Evolutionary conservation across 2,329 filamentous ascomycete genomes (phyloP).

Genomic region (Talaromyces islandicus): DNA sequence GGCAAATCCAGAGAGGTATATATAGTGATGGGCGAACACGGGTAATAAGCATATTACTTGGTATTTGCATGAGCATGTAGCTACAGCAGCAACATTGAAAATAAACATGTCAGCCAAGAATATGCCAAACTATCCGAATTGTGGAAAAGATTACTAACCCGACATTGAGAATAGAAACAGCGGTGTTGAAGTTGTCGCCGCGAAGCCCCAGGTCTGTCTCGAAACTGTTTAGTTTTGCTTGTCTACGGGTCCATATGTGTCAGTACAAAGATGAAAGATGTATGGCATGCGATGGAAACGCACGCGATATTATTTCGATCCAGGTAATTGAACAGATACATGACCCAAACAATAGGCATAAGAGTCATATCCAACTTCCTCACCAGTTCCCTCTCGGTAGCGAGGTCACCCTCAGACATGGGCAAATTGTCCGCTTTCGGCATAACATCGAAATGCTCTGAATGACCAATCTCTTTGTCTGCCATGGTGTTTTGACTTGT

Average conservation of each 20-base stretch:
- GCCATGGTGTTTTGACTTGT: too few relatives aligned
- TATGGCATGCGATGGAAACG: too few relatives aligned
- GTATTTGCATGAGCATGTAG: conserved; percentile 45
- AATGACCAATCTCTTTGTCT: too few relatives aligned
- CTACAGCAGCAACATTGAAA: conserved; percentile 23
- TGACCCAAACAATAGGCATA: too few relatives aligned
- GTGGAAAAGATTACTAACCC: not conserved
- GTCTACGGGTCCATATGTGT: not conserved
- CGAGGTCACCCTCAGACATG: too few relatives aligned
- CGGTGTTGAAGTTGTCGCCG: not conserved
- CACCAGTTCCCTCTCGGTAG: too few relatives aligned
- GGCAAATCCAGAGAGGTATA: conserved; percentile 30
- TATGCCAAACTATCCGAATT: too few relatives aligned
- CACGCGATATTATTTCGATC: too few relatives aligned
- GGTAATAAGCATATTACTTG: conserved; percentile 30
- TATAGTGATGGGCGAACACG: conserved; percentile 23
- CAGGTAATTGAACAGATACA: too few relatives aligned
- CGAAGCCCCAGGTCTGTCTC: not conserved
- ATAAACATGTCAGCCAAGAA: not conserved
- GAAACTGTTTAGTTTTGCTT: not conserved
- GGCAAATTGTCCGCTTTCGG: too few relatives aligned
- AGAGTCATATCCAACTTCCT: too few relatives aligned
- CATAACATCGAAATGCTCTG: too few relatives aligned
- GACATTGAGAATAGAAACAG: not conserved
- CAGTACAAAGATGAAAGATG: not conserved